Percentiles rank a stretch among this genome's conserved stretches.
phyloP scores from a whole-genome alignment of 768 basidiomycete genomes.

The Dacryopinax primogenitus region DNA sequence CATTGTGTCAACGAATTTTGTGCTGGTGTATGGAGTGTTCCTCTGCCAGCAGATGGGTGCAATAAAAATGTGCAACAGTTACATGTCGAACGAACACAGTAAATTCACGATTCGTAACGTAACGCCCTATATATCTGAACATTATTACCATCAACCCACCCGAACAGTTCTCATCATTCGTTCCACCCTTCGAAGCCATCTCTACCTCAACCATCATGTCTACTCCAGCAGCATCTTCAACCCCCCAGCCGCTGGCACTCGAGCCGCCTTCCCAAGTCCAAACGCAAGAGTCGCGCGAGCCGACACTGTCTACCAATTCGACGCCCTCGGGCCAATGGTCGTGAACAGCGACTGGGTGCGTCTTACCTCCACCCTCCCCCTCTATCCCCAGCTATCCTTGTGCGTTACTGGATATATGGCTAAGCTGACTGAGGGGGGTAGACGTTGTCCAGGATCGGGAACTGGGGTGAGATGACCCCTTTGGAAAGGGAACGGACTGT shows the following conservation, averaged over 20 bases:
- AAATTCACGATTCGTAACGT: no score
- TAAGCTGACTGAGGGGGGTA: constrained; percentile 21
- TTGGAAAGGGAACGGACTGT: constrained; percentile 45
- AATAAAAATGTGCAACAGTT: no score
- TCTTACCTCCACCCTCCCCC: neutral
- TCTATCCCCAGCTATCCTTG: neutral
- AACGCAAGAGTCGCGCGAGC: neutral
- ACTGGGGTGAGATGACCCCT: constrained; percentile 48
- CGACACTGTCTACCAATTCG: neutral
- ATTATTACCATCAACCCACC: no score
- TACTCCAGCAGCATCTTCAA: neutral
- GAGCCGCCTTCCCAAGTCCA: neutral
- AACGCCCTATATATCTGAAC: no score
- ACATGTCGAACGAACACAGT: no score
- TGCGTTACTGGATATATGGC: neutral
- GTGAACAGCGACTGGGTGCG: constrained; percentile 11
- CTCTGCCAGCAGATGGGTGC: no score
- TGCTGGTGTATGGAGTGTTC: no score
- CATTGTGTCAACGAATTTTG: no score
- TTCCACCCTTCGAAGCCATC: no score
- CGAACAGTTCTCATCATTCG: no score
- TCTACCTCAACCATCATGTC: neutral
- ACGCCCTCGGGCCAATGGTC: constrained; percentile 10
- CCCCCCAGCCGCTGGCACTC: neutral
- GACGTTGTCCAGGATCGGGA: constrained; percentile 54